Evolutionary conservation across 352 stramenopile genomes (phyloP), one percentile per base, ranked within the genome.

Genomic region (Pythium aphanidermatum): DNA sequence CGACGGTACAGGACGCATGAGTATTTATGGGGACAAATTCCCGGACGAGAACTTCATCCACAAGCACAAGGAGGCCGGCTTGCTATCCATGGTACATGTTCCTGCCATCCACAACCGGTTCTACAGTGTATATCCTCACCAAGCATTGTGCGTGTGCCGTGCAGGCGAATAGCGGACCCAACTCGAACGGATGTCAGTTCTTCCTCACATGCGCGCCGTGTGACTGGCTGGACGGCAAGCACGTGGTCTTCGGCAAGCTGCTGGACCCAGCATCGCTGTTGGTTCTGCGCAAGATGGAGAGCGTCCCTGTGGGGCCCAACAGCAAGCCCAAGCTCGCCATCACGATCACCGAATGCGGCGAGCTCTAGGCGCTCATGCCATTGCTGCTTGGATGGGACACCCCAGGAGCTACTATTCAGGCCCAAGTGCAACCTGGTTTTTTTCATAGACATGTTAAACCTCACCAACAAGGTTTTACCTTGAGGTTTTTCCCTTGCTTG

Each of bases 221-320:
- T 48, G 88, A 96, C 54, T 98, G 91, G 92, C 70, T 98, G 31
- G 94, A 98, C 74, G 85, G 83, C 46, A 98, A 97, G 74, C 95
- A 98, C 67, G 77, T 95, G n/a, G 94, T 98, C 11, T 98, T 98
- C 74, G 95, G 95, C 17, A 96, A 96, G 50, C 70, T 96, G 44
- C 64, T 96, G 51, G 86, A 96, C 50, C 60, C 75, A 4, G 62
- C 74, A 29, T 95, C 83, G 27, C 75, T 96, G 58, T 66, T 95
- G 27, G 62, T 93, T 34, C 63, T 96, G 49, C 78, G 84, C 55
- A 96, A 96, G 70, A 94, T 96, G 61, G 87, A 96, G 65, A 96
- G 83, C 67, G 84, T 96, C 17, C 76, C 77, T 0, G 85, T 91
- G 2, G 82, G 76, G 14, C 42, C 68, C 39, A 84, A 82, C 51